A percentile compares a stretch with the other conserved stretches of the same genome.
phyloP scores from a whole-genome alignment of 2,329 filamentous ascomycete genomes.

The Venturia oleaginea region DNA sequence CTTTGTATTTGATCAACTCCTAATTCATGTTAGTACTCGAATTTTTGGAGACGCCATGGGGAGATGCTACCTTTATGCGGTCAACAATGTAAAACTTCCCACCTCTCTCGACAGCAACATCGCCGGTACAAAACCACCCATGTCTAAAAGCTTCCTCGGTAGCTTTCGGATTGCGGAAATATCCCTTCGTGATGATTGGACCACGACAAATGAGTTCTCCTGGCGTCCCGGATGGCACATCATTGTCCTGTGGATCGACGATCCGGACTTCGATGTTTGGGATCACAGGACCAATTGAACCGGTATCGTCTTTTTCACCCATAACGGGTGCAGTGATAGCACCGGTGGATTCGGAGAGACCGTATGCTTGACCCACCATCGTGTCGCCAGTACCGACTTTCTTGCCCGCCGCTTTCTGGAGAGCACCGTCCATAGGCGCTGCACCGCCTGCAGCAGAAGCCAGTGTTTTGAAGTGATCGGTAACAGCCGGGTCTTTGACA shows the following conservation, averaged over 20 bases:
- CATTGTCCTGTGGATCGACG: constrained; percentile 8
- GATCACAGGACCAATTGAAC: constrained; percentile 37
- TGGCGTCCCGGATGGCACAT: constrained; percentile 21
- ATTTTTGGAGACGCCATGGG: neutral
- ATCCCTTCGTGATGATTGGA: constrained; percentile 27
- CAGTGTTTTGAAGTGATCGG: constrained; percentile 45
- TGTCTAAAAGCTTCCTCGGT: constrained; percentile 24
- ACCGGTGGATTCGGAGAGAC: constrained; percentile 26
- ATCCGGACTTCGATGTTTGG: constrained; percentile 23
- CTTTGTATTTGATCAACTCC: constrained; percentile 43
- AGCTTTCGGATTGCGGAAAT: constrained; percentile 28
- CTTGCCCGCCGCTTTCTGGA: constrained; percentile 42
- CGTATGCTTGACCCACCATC: constrained; percentile 25
- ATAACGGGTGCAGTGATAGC: constrained; percentile 45
- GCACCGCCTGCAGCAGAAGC: constrained; percentile 43
- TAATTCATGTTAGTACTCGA: neutral
- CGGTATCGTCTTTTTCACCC: constrained; percentile 36
- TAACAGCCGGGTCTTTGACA: constrained; percentile 47
- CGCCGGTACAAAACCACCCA: constrained; percentile 37
- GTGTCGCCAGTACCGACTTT: constrained; percentile 38
- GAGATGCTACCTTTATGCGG: constrained; percentile 17
- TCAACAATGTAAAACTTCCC: constrained; percentile 33
- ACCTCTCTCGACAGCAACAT: constrained; percentile 28
- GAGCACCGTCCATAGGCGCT: constrained; percentile 46
- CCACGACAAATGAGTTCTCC: constrained; percentile 21